Evolutionary conservation across 768 basidiomycete species (phyloP).

Genomic region (Coprinellus micaceus): DNA sequence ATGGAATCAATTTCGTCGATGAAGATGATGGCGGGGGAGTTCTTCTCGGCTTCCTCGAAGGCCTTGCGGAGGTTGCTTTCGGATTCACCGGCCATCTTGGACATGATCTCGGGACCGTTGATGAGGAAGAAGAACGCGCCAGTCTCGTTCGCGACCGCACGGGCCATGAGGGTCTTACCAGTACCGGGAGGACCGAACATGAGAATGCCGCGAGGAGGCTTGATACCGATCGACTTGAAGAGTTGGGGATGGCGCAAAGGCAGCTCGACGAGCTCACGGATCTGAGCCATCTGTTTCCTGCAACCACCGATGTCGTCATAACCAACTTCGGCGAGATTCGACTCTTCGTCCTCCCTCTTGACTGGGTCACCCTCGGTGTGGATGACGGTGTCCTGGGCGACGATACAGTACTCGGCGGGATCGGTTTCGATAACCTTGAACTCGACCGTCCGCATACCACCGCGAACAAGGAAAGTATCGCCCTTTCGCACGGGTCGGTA

Average conservation of each 20-base stretch:
- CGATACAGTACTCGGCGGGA: constrained; percentile 97
- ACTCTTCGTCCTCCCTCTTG: constrained; percentile 98
- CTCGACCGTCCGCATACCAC: constrained; percentile 97
- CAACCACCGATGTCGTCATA: constrained; percentile 99
- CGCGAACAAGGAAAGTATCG: constrained; percentile 98
- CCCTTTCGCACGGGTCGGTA: constrained; percentile 96
- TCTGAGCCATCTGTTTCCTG: constrained; percentile 99
- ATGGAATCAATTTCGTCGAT: constrained; percentile 99
- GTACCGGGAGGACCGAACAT: constrained; percentile 99
- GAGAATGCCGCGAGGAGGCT: constrained; percentile 97
- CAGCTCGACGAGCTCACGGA: constrained; percentile 97
- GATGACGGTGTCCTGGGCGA: constrained; percentile 98
- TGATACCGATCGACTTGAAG: constrained; percentile 99
- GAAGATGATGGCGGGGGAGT: constrained; percentile 99
- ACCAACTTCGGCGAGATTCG: constrained; percentile 93
- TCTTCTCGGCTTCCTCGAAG: constrained; percentile 99
- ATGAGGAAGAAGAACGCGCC: constrained; percentile 99
- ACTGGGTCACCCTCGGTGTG: constrained; percentile 98
- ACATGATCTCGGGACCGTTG: constrained; percentile 99
- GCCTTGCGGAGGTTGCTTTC: constrained; percentile 98
- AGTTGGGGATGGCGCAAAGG: constrained; percentile 98
- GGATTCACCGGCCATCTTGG: constrained; percentile 99
- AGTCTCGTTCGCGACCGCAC: constrained; percentile 98
- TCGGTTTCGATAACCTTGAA: constrained; percentile 99
- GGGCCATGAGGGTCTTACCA: constrained; percentile 99